These are phyloP conservation scores for Serpula lacrymans DNA, from an alignment of 768 basidiomycete genomes.

Conservation along the genomic window DNA sequence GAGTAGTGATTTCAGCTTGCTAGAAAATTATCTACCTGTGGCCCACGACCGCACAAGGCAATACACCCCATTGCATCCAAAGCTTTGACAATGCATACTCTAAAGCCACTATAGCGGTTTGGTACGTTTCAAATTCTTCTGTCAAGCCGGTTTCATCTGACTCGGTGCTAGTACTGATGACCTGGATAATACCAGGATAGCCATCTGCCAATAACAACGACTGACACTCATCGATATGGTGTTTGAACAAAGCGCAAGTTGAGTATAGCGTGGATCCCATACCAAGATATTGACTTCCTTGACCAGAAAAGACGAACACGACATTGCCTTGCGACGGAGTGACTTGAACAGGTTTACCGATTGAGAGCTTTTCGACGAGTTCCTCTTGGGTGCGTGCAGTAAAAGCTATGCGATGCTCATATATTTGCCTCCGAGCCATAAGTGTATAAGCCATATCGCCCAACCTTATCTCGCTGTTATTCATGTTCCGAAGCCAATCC, in stretches of 20 bases:
- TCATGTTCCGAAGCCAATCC: conserved; percentile 39
- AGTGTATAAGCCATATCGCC: conserved; percentile 63
- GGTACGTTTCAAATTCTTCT: conserved; percentile 44
- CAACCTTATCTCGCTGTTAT: conserved; percentile 25
- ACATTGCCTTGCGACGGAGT: conserved; percentile 29
- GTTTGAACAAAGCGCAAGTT: conserved; percentile 44
- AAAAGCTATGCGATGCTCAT: conserved; percentile 50
- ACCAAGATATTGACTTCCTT: conserved; percentile 63
- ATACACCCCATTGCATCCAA: conserved; percentile 69
- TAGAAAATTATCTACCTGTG: conserved; percentile 53
- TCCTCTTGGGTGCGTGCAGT: conserved; percentile 42
- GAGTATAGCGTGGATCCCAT: conserved; percentile 62
- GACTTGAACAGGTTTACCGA: conserved; percentile 30
- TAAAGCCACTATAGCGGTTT: conserved; percentile 55
- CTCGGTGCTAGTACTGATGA: conserved; percentile 33
- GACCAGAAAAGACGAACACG: conserved; percentile 72
- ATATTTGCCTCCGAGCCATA: conserved; percentile 61
- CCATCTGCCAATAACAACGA: conserved; percentile 43
- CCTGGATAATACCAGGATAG: conserved; percentile 46
- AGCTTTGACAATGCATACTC: conserved; percentile 60
- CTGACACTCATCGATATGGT: conserved; percentile 58
- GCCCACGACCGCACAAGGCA: conserved; percentile 59
- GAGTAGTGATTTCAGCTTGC: not conserved
- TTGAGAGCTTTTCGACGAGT: conserved; percentile 42
- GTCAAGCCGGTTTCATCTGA: conserved; percentile 17